Evolutionary conservation across 805 yeast genomes (phyloP).

Genomic region (Millerozyma miso): DNA sequence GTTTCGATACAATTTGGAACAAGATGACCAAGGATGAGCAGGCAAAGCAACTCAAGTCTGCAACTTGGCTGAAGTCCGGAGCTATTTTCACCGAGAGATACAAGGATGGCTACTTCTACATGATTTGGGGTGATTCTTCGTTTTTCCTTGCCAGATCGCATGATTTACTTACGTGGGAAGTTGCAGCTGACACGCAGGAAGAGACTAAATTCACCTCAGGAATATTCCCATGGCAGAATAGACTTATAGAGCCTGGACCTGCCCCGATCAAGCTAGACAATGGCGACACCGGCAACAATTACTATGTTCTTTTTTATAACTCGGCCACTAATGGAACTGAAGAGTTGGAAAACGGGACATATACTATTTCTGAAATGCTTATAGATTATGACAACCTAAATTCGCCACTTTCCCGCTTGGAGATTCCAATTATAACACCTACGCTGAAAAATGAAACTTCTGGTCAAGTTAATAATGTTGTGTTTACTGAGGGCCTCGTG

Average conservation of each 20-base stretch:
- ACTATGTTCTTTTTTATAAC: constrained; percentile 36
- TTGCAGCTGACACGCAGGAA: constrained; percentile 16
- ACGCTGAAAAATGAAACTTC: constrained; percentile 28
- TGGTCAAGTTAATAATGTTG: constrained; percentile 41
- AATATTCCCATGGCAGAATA: constrained; percentile 26
- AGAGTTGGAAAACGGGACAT: constrained; percentile 26
- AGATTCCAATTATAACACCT: constrained; percentile 32
- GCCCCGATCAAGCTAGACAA: constrained; percentile 32
- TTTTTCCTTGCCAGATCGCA: constrained; percentile 33
- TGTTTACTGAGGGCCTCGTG: constrained; percentile 41
- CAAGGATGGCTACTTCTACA: constrained; percentile 33
- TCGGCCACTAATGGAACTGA: constrained; percentile 35
- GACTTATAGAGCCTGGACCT: constrained; percentile 39
- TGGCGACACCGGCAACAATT: constrained; percentile 21
- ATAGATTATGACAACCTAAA: constrained; percentile 34
- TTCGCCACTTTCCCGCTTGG: constrained; percentile 38
- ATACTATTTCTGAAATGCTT: constrained; percentile 36
- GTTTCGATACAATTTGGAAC: constrained; percentile 21
- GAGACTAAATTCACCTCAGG: constrained; percentile 24
- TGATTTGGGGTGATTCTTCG: constrained; percentile 42
- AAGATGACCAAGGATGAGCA: constrained; percentile 25
- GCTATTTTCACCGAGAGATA: constrained; percentile 32
- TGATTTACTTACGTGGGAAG: constrained; percentile 32
- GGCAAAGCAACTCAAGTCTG: constrained; percentile 23
- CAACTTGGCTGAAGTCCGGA: constrained; percentile 40